Conservation (phyloP, 2,329 filamentous ascomycete genomes). For the Endoconidiophora laricicola region DNA sequence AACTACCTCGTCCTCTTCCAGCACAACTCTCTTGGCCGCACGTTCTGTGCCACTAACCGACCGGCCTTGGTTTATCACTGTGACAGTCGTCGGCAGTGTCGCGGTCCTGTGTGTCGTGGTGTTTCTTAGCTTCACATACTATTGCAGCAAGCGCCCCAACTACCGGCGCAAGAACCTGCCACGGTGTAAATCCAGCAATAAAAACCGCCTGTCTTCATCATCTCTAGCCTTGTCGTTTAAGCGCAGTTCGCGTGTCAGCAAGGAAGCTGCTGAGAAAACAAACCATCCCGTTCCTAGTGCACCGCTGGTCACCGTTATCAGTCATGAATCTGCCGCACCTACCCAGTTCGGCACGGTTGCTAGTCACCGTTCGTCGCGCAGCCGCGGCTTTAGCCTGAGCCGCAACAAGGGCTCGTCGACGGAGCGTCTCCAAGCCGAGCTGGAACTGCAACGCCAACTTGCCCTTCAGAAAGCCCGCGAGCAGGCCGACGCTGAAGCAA, state of each 20-base stretch:
- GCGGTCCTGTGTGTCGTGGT: constrained; percentile 5
- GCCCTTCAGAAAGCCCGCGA: constrained; percentile 7
- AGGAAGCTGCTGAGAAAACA: too few relatives aligned
- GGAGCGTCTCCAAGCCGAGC: background rate
- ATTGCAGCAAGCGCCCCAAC: constrained; percentile 3
- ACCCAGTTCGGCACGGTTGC: background rate
- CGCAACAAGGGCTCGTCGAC: background rate
- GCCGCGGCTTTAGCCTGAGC: constrained; percentile 1
- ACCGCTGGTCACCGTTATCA: too few relatives aligned
- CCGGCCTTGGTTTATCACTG: constrained; percentile 11
- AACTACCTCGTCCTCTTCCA: background rate
- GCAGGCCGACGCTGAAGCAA: background rate
- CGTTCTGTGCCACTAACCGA: constrained; percentile 4
- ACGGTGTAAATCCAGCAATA: background rate
- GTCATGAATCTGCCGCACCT: too few relatives aligned
- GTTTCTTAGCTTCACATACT: constrained; percentile 5
- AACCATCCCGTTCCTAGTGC: too few relatives aligned
- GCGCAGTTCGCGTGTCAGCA: background rate
- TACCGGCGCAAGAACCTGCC: background rate
- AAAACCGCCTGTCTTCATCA: background rate
- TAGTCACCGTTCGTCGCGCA: constrained; percentile 1
- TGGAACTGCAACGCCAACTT: constrained; percentile 7
- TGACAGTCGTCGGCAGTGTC: constrained; percentile 6
- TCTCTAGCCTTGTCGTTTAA: constrained; percentile 3
- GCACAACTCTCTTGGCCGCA: background rate